Base-by-base conservation (phyloP, 208 protist genomes). In the Acanthamoeba castellanii region DNA sequence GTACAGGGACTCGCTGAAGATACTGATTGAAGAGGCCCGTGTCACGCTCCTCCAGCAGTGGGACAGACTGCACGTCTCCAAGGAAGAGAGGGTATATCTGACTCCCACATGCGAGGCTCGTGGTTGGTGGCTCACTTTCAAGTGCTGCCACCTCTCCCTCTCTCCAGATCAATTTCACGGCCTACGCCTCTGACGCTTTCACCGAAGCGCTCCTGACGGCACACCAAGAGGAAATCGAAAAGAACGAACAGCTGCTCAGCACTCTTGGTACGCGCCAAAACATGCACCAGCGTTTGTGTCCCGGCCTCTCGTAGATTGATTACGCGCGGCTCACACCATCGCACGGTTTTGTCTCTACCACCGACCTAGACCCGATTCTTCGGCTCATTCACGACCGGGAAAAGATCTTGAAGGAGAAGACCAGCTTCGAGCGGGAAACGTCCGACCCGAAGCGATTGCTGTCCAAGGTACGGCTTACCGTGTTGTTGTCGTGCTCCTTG, bases 221-320 rank as follows among this genome's bases (percentile, higher is more conserved):
- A 7, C 84, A 90, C 55, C 55, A 90, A 70, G 84, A 90, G n/a
- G 84, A 90, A 11, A 90, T 90, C 13, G 84, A 70, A 42, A 90
- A 90, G 59, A 90, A 90, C 27, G 34, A 90, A 70, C 84, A 90
- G 20, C 55, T 90, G 14, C 45, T 90, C 20, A 16, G 52, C 30
- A 70, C 59, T 45, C 76, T 84, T 6, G 76, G 76, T 84, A 74
- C 68, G 16, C 3, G n/a, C 66, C 16, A 9, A 0, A 9, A n/a
- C 66, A 42, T 68, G 16, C 61, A 68, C 61, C 37, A 42, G 37
- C 37, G 3, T 42, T 42, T 42, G 37, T 42, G 37, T 42, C n/a
- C 3, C 5, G 59, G 5, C 25, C 25, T 66, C 14, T 16, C 20
- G 59, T 27, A n/a, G 20, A 27, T 66, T 27, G 25, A n/a, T 16